phyloP scores from a whole-genome alignment of 768 basidiomycete species.

The Mycena amicta region DNA sequence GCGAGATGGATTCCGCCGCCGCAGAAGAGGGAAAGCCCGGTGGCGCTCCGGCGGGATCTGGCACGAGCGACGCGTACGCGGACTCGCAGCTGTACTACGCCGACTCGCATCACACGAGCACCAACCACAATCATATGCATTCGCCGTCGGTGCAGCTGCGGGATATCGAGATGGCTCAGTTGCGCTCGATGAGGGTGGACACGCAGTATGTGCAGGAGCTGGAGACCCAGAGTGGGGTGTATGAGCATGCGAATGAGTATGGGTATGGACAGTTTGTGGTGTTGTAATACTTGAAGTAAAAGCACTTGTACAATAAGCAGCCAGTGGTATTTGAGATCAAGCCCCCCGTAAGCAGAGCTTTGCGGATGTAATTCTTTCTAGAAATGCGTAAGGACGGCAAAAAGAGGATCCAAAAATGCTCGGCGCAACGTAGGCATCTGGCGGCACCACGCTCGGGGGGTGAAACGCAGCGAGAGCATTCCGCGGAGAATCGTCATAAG shows the following conservation, averaged over 20 bases:
- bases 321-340: too few species aligned
- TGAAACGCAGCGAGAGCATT: too few species aligned
- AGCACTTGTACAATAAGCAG: not conserved
- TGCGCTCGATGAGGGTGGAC: constrained; percentile 34
- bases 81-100: not conserved
- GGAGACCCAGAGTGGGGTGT: not conserved
- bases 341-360: too few species aligned
- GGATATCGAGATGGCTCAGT: constrained; percentile 37
- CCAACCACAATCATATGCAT: too few species aligned
- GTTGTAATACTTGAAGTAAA: not conserved
- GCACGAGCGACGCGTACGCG: not conserved
- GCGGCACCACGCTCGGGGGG: too few species aligned
- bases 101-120: not conserved
- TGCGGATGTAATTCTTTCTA: too few species aligned
- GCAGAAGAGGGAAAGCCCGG: constrained; percentile 8
- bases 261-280: not conserved
- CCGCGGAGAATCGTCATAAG: too few species aligned
- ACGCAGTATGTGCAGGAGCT: constrained; percentile 3
- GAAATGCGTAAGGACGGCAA: too few species aligned
- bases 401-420: too few species aligned
- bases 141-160: too few species aligned
- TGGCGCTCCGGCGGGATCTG: not conserved
- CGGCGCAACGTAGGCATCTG: too few species aligned
- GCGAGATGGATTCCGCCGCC: constrained; percentile 23
- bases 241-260: not conserved